phyloP scores from a whole-genome alignment of 495 filamentous ascomycete species.

The Cudoniella acicularis region DNA sequence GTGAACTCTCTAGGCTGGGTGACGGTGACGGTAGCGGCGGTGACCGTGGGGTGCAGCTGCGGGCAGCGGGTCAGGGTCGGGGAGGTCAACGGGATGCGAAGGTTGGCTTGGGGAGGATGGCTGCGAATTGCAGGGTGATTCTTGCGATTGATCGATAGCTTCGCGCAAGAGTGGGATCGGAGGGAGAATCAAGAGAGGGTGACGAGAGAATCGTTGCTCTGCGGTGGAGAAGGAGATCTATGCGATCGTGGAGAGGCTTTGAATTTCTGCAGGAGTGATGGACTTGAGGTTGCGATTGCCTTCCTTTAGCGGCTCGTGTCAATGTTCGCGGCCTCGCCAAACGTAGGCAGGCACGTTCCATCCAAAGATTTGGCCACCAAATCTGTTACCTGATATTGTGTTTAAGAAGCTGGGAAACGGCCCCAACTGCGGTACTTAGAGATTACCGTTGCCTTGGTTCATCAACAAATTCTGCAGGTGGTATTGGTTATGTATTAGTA shows the following conservation, averaged over 20 bases:
- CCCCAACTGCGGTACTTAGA: no score
- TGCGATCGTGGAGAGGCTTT: not conserved
- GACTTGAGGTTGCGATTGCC: not conserved
- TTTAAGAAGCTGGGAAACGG: no score
- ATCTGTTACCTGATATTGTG: no score
- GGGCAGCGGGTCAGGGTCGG: not conserved
- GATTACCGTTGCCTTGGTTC: no score
- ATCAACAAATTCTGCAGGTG: no score
- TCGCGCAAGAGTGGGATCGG: not conserved
- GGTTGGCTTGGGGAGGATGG: not conserved
- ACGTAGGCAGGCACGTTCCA: not conserved
- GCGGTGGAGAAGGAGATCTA: not conserved
- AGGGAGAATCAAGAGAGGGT: not conserved
- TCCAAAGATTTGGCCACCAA: not conserved
- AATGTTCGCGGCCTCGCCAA: not conserved
- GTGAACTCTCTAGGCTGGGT: not conserved
- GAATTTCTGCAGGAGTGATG: not conserved
- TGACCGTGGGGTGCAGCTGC: constrained; percentile 1
- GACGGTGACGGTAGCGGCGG: not conserved
- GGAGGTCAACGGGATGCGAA: no score
- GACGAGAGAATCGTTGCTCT: not conserved
- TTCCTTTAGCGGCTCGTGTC: not conserved
- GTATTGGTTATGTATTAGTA: no score
- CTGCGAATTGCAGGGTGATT: not conserved
- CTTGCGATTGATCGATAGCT: not conserved